A percentile compares a stretch with the other conserved stretches of the same genome.
Evolutionary conservation across 768 basidiomycete species (phyloP).

Genomic region (Psilocybe subaeruginosa): DNA sequence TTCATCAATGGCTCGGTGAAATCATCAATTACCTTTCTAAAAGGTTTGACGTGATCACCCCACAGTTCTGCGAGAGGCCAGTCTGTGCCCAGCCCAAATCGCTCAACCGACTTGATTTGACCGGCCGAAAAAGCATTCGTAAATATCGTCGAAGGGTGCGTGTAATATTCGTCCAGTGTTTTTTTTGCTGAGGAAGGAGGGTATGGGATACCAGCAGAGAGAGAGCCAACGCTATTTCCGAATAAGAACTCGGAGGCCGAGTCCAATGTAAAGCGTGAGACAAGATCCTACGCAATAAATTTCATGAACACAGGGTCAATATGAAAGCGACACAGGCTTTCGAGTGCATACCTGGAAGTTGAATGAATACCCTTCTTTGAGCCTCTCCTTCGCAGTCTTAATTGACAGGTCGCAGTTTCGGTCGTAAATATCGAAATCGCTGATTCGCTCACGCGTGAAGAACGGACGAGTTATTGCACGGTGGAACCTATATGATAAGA

Average conservation of each 20-base stretch:
- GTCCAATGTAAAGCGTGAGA: slow-evolving; percentile 60
- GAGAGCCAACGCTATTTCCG: slow-evolving; percentile 49
- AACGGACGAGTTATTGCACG: slow-evolving; percentile 69
- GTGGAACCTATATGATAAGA: slow-evolving; percentile 44
- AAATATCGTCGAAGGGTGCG: slow-evolving; percentile 46
- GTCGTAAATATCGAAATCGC: slow-evolving; percentile 63
- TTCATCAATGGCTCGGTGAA: slow-evolving; percentile 54
- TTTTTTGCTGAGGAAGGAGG: slow-evolving; percentile 34
- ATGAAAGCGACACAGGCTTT: not conserved
- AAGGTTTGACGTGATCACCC: slow-evolving; percentile 43
- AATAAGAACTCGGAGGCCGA: slow-evolving; percentile 65
- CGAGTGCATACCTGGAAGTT: slow-evolving; percentile 52
- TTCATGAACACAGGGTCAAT: not conserved
- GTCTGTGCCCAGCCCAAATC: slow-evolving; percentile 39
- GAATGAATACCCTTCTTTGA: slow-evolving; percentile 47
- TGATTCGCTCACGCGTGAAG: slow-evolving; percentile 61
- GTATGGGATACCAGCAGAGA: slow-evolving; percentile 54
- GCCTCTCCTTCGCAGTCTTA: slow-evolving; percentile 42
- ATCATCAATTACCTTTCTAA: slow-evolving; percentile 45
- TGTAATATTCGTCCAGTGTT: slow-evolving; percentile 28
- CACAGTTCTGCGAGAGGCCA: slow-evolving; percentile 51
- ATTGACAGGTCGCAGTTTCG: slow-evolving; percentile 51
- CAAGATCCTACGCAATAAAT: slow-evolving; percentile 38
- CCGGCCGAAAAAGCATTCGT: slow-evolving; percentile 50
- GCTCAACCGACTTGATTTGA: slow-evolving; percentile 40